phyloP scores from a whole-genome alignment of 495 filamentous ascomycete genomes.

The Penicillium paxilli region DNA sequence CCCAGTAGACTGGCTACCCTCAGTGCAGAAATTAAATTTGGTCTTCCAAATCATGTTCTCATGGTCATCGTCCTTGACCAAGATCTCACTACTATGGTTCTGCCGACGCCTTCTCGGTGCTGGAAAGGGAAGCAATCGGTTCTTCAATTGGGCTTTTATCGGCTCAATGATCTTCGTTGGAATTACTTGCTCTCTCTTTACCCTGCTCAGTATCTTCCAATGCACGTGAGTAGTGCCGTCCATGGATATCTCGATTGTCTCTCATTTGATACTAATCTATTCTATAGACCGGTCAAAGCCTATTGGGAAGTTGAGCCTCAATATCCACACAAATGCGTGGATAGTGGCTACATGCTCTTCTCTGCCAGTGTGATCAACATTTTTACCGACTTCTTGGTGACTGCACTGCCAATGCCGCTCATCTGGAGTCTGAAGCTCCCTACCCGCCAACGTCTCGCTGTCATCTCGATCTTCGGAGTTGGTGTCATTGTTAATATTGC shows the following conservation, averaged over 20 bases:
- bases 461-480: constrained; percentile 58
- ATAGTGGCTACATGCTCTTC: constrained; percentile 50
- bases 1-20: constrained; percentile 29
- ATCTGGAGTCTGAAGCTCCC: constrained; percentile 57
- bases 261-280: constrained; percentile 5
- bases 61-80: constrained; percentile 52
- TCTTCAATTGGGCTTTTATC: constrained; percentile 45
- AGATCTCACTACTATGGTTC: constrained; percentile 59
- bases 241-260: not conserved
- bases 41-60: constrained; percentile 55
- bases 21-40: constrained; percentile 47
- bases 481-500: constrained; percentile 60
- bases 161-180: constrained; percentile 45
- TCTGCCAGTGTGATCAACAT: constrained; percentile 59
- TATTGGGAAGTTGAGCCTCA: constrained; percentile 50
- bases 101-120: constrained; percentile 52
- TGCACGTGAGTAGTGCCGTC: constrained; percentile 51
- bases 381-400: constrained; percentile 57
- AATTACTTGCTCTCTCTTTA: constrained; percentile 46
- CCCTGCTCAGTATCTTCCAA: constrained; percentile 53
- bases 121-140: constrained; percentile 33
- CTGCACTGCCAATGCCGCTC: constrained; percentile 60
- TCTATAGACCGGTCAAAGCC: constrained; percentile 48
- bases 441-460: constrained; percentile 51
- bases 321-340: constrained; percentile 46